Conservation (phyloP, 2,329 filamentous ascomycete genomes). For the Colletotrichum sp. region DNA sequence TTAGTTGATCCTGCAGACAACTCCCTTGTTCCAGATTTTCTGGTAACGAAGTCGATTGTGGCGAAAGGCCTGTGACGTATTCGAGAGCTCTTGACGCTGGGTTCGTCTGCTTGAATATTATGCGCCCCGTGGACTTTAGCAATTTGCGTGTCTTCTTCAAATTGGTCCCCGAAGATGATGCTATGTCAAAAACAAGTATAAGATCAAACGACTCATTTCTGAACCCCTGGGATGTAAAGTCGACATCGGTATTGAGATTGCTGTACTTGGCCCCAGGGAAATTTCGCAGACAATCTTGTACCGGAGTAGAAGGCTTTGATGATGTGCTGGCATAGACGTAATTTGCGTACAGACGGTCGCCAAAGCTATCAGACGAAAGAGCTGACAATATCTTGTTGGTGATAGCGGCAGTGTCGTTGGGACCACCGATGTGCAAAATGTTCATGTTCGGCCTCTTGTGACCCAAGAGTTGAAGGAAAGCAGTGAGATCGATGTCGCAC, state of each 20-base stretch:
- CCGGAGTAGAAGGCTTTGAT: conserved; percentile 10
- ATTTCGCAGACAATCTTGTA: not conserved
- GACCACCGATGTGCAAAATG: not conserved
- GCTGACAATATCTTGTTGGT: not conserved
- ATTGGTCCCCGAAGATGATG: not conserved
- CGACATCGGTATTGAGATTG: conserved; percentile 30
- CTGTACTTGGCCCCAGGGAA: not conserved
- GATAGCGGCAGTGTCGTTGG: not conserved
- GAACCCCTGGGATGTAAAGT: conserved; percentile 24
- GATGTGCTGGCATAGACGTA: conserved; percentile 33
- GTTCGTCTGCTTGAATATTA: not conserved
- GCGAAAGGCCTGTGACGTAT: not conserved
- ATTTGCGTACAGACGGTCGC: not conserved
- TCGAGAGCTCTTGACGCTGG: not conserved
- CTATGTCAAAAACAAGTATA: not conserved
- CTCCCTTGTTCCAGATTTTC: not conserved
- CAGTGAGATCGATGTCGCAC: not conserved
- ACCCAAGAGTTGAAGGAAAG: conserved; percentile 17
- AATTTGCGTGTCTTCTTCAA: conserved; percentile 4
- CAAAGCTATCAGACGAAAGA: not conserved
- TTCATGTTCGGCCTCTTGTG: conserved; percentile 26
- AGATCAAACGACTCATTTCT: conserved; percentile 32
- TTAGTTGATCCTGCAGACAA: not conserved
- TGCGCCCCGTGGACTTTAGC: not conserved
- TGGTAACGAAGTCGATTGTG: not conserved